These are phyloP conservation scores for Candida xiaguanensis DNA, from an alignment of 805 yeast species.

Conservation along the genomic window DNA sequence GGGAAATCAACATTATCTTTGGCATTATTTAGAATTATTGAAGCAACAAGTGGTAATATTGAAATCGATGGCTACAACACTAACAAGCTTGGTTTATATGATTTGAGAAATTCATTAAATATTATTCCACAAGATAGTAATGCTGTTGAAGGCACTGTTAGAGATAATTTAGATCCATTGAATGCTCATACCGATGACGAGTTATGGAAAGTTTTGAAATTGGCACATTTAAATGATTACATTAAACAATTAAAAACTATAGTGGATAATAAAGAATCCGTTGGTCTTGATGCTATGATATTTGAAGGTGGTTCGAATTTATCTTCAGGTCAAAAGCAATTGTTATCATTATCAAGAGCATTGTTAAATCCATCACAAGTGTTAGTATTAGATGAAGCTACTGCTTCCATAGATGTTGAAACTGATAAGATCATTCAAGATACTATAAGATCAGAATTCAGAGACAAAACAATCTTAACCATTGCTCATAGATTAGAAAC, in stretches of 20 bases:
- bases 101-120: conserved; percentile 70
- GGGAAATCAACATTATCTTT: conserved; percentile 86
- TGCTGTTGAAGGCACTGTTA: conserved; percentile 79
- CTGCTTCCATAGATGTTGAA: conserved; percentile 42
- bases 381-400: conserved; percentile 78
- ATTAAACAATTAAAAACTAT: conserved; percentile 43
- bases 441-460: conserved; percentile 34
- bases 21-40: conserved; percentile 82
- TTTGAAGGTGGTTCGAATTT: conserved; percentile 37
- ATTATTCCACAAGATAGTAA: conserved; percentile 95
- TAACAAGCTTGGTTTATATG: conserved; percentile 65
- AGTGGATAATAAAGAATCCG: conserved; percentile 4
- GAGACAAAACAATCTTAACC: conserved; percentile 35
- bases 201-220: conserved; percentile 73
- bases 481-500: conserved; percentile 42
- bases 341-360: conserved; percentile 36
- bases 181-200: conserved; percentile 61
- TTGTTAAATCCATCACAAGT: conserved; percentile 58
- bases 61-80: conserved; percentile 69
- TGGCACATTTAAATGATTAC: conserved; percentile 73
- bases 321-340: conserved; percentile 36
- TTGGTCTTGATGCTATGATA: conserved; percentile 25
- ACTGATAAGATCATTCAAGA: conserved; percentile 33
- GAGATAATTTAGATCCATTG: conserved; percentile 86
- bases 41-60: conserved; percentile 64